These are phyloP conservation scores for Podaxis carcinomalis DNA, from an alignment of 768 basidiomycete genomes.

Conservation along the genomic window DNA sequence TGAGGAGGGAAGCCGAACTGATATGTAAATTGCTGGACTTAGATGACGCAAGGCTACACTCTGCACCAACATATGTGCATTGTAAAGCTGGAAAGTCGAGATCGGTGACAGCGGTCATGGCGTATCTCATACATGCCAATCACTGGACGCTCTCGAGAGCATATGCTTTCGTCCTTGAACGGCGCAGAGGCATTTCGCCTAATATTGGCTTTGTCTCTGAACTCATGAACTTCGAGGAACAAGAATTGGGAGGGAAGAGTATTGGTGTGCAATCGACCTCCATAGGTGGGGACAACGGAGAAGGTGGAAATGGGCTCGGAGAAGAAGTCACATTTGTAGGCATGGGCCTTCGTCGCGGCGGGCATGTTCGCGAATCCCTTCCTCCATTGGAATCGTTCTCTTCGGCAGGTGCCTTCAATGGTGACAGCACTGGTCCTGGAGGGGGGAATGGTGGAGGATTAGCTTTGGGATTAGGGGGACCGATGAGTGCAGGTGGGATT, in stretches of 20 bases:
- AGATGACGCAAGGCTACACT: constrained; percentile 93
- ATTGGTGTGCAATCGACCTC: constrained; percentile 54
- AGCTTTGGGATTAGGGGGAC: constrained; percentile 29
- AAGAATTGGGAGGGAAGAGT: constrained; percentile 77
- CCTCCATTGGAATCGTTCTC: constrained; percentile 46
- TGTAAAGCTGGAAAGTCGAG: constrained; percentile 96
- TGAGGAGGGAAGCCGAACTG: neutral
- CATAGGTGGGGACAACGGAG: constrained; percentile 13
- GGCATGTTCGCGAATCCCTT: constrained; percentile 25
- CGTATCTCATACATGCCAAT: constrained; percentile 95
- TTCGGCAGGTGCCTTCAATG: constrained; percentile 63
- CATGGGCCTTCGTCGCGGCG: constrained; percentile 11
- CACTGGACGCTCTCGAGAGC: constrained; percentile 94
- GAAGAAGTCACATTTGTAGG: constrained; percentile 22
- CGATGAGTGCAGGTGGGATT: constrained; percentile 26
- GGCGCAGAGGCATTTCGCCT: constrained; percentile 91
- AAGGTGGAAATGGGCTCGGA: constrained; percentile 16
- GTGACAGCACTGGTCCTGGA: constrained; percentile 26
- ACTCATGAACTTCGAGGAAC: constrained; percentile 94
- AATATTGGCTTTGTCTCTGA: constrained; percentile 98
- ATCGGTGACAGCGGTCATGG: constrained; percentile 94
- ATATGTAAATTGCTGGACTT: neutral
- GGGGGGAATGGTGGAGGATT: constrained; percentile 20
- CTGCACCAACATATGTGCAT: constrained; percentile 89
- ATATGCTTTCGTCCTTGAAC: constrained; percentile 88